Evolutionary conservation across 2,329 filamentous ascomycete species (phyloP), one percentile per base, ranked within the genome.

Genomic region (Hyphodiscus sp.): DNA sequence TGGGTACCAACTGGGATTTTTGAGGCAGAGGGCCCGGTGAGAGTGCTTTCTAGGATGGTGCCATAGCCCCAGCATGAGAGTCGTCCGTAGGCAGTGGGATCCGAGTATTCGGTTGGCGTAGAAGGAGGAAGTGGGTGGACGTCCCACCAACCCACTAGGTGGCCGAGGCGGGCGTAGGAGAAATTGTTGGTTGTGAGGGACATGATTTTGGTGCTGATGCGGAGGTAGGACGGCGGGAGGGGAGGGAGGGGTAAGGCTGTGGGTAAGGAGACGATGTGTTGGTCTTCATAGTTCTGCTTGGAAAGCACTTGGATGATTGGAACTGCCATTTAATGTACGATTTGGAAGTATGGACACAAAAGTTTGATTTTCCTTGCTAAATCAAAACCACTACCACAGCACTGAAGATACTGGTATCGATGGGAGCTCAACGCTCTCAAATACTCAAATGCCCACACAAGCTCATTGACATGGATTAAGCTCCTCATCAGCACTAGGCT

Each of bases 51-150:
- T 41, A 55, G 52, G 5, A 65, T 60, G 23, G 49, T 48, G 2
- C 59, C 61, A 49, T 57, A 63, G 8, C 62, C 62, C 61, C 61
- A 66, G 20, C 55, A 57, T 30, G 64, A 65, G n/a, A 66, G 65
- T 10, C 62, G 54, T 44, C 61, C 60, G 26, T 57, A 65, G n/a
- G 60, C 56, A 9, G 33, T 48, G 1, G 59, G 42, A 54, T 65
- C 58, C 11, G 59, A 52, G 38, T 55, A 62, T 30, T 59, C 42
- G 2, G 38, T 41, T 8, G 62, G 61, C 1, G 55, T 62, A 2
- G 59, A 60, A 10, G 55, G 18, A 10, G 63, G 63, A 18, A 62
- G 51, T 30, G 61, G 61, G 49, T 65, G 60, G 9, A 65, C 54
- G 33, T 62, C 63, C 63, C 61, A 66, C 62, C 62, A 64, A 1